Evolutionary conservation across 2,329 filamentous ascomycete genomes (phyloP).

Genomic region (Ploettnerulaceae sp.): DNA sequence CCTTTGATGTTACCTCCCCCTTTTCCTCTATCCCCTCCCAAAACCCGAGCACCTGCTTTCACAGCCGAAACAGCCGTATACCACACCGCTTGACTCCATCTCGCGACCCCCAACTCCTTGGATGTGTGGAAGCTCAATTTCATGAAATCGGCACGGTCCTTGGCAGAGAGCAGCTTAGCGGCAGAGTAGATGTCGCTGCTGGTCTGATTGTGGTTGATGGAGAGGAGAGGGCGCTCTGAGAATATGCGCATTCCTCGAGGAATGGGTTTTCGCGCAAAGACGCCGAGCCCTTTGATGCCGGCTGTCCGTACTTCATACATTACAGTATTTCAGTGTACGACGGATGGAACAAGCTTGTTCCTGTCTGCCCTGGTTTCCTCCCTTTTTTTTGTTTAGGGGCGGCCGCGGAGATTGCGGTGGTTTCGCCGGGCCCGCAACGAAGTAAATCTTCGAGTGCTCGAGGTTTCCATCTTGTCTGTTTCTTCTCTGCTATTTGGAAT

Average conservation of each 20-base stretch:
- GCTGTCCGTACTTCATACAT: slow-evolving; percentile 20
- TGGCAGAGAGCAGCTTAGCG: slow-evolving; percentile 11
- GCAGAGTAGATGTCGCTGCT: slow-evolving; percentile 19
- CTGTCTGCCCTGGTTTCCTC: too few species aligned
- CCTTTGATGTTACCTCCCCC: neutral
- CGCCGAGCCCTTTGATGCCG: slow-evolving; percentile 27
- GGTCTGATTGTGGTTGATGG: slow-evolving; percentile 19
- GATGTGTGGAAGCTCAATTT: slow-evolving; percentile 14
- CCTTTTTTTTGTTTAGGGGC: too few species aligned
- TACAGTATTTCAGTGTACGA: too few species aligned
- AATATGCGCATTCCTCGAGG: slow-evolving; percentile 27
- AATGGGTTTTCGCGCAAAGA: slow-evolving; percentile 25
- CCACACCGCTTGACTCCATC: slow-evolving; percentile 15
- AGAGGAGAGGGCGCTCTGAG: slow-evolving; percentile 27
- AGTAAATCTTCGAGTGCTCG: neutral
- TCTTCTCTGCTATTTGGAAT: neutral
- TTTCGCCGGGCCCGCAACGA: neutral
- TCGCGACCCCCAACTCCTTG: slow-evolving; percentile 6
- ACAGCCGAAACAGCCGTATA: too few species aligned
- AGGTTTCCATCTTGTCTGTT: too few species aligned
- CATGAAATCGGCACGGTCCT: slow-evolving; percentile 12
- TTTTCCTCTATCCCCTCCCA: too few species aligned
- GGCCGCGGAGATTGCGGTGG: slow-evolving; percentile 2
- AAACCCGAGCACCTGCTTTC: too few species aligned
- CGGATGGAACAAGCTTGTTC: too few species aligned